phyloP scores from a whole-genome alignment of 208 protist genomes.

The Trypanosoma caninum region DNA sequence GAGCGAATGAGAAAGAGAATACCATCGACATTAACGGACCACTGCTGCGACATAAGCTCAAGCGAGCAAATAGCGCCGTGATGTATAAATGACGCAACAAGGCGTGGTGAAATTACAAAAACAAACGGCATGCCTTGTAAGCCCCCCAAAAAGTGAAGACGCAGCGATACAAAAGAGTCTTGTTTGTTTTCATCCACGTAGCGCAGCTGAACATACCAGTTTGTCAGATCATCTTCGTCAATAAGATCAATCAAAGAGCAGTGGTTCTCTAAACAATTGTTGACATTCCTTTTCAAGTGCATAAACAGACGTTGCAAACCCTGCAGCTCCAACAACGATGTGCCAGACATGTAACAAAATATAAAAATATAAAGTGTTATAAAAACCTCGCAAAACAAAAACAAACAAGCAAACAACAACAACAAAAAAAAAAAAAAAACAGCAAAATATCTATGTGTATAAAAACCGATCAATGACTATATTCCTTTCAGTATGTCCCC shows the following conservation, averaged over 20 bases:
- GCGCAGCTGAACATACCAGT: constrained; percentile 72
- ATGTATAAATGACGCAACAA: constrained; percentile 78
- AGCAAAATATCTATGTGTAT: not conserved
- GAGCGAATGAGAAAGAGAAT: constrained; percentile 51
- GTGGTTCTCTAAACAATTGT: constrained; percentile 24
- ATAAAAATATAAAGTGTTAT: not conserved
- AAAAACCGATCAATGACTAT: too few relatives aligned
- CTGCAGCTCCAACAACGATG: constrained; percentile 34
- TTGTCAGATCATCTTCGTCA: constrained; percentile 75
- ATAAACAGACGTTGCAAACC: constrained; percentile 54
- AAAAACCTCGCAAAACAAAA: not conserved
- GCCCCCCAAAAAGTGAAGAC: constrained; percentile 52
- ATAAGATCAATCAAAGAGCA: constrained; percentile 40
- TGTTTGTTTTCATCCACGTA: constrained; percentile 64
- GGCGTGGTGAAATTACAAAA: constrained; percentile 72
- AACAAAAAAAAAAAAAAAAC: constrained; percentile 14
- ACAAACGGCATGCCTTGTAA: constrained; percentile 64
- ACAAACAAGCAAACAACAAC: not conserved
- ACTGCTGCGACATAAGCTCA: constrained; percentile 82
- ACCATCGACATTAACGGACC: constrained; percentile 49
- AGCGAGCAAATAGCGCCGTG: constrained; percentile 79
- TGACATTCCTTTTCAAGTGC: constrained; percentile 48
- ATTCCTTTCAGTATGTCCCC: too few relatives aligned
- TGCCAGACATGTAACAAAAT: constrained; percentile 40
- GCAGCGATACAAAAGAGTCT: constrained; percentile 67